Percentiles rank a stretch among this genome's conserved stretches.
These are phyloP conservation scores for Halophytophthora polymorphica DNA, from an alignment of 352 stramenopile species.

Conservation along the genomic window DNA sequence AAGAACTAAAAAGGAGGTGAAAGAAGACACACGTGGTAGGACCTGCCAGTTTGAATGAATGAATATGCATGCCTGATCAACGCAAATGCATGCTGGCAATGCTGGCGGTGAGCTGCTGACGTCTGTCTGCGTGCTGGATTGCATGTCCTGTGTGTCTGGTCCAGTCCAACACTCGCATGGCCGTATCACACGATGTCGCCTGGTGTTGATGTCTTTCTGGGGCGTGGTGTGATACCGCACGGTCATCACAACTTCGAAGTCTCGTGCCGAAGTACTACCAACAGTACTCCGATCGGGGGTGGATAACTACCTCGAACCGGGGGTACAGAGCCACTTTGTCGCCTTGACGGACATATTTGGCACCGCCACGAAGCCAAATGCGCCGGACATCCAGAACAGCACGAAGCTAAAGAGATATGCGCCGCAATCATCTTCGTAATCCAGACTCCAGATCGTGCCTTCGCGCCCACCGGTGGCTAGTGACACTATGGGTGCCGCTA, in stretches of 20 bases:
- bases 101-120: no score
- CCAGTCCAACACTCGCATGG: no score
- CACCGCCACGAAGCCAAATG: conserved; percentile 2
- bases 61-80: conserved; percentile 6
- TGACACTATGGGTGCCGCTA: conserved; percentile 23
- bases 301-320: not conserved
- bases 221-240: no score
- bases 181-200: no score
- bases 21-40: no score
- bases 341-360: conserved; percentile 10
- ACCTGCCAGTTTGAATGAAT: not conserved
- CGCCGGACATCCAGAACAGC: conserved; percentile 4
- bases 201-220: no score
- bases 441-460: not conserved
- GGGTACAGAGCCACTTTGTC: conserved; percentile 8
- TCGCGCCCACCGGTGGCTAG: conserved; percentile 8
- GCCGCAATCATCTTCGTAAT: conserved; percentile 8
- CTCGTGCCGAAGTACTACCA: no score
- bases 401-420: conserved; percentile 8
- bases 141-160: no score
- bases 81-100: no score
- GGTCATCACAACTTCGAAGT: no score
- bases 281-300: not conserved
- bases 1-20: no score
- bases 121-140: no score